These are phyloP conservation scores for Musa troglodytarum DNA, from an alignment of 176 grass and related monocot species.

Conservation along the genomic window DNA sequence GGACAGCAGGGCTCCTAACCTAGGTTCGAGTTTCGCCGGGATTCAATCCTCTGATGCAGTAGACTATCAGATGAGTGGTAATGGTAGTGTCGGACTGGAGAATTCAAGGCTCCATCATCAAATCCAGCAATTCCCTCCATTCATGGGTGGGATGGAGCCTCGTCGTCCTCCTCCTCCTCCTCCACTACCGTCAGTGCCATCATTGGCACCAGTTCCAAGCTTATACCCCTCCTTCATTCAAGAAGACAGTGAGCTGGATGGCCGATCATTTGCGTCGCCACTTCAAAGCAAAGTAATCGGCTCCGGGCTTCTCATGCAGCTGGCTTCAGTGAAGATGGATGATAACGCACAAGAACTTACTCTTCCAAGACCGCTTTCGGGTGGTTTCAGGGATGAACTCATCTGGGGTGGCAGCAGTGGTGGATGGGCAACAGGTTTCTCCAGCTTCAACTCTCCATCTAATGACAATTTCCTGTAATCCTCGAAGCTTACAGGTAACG, in stretches of 20 bases:
- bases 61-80: slow-evolving; percentile 44
- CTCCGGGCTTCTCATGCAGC: slow-evolving; percentile 23
- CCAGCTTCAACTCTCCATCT: slow-evolving; percentile 52
- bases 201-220: slow-evolving; percentile 1
- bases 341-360: slow-evolving; percentile 31
- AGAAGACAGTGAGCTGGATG: slow-evolving; percentile 24
- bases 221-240: slow-evolving; percentile 44
- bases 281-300: slow-evolving; percentile 22
- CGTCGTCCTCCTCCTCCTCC: slow-evolving; percentile 20
- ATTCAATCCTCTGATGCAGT: slow-evolving; percentile 40
- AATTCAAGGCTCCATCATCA: slow-evolving; percentile 54
- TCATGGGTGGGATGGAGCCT: slow-evolving; percentile 39
- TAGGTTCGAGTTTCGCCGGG: slow-evolving; percentile 67
- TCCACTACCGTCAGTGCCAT: neutral
- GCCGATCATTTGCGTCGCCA: slow-evolving; percentile 29
- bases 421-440: slow-evolving; percentile 57
- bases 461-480: slow-evolving; percentile 5
- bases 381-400: slow-evolving; percentile 11
- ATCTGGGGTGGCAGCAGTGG: slow-evolving; percentile 9
- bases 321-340: slow-evolving; percentile 43
- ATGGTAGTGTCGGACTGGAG: slow-evolving; percentile 31
- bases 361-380: slow-evolving; percentile 48
- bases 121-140: slow-evolving; percentile 49
- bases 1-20: slow-evolving; percentile 29
- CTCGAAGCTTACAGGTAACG: no score